These are phyloP conservation scores for Macadamia tetraphylla DNA, from an alignment of 164 flowering plant genomes.

Conservation along the genomic window DNA sequence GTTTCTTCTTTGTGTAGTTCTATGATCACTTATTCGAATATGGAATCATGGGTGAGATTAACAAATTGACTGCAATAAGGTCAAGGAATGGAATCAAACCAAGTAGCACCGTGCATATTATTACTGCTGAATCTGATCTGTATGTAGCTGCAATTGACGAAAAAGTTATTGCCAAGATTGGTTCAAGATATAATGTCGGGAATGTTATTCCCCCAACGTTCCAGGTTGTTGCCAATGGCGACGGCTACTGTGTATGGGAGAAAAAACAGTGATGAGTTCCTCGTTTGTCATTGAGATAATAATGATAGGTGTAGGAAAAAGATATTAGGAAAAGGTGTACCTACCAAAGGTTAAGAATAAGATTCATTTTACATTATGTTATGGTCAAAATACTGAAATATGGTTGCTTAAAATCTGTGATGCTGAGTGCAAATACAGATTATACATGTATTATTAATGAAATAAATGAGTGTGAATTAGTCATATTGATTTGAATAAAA, in stretches of 20 bases:
- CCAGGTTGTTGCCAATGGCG: constrained; percentile 46
- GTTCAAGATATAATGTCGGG: constrained; percentile 56
- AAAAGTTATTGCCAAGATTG: constrained; percentile 55
- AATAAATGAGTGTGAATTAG: too few relatives aligned
- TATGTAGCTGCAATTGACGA: constrained; percentile 60
- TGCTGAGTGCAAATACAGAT: too few relatives aligned
- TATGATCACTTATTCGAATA: constrained; percentile 75
- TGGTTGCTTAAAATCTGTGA: too few relatives aligned
- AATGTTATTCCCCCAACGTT: constrained; percentile 46
- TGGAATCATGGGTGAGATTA: constrained; percentile 58
- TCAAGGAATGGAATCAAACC: constrained; percentile 41
- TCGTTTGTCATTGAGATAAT: not conserved
- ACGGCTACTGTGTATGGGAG: constrained; percentile 62
- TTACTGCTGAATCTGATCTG: constrained; percentile 52
- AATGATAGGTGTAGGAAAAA: too few relatives aligned
- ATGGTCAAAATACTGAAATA: too few relatives aligned
- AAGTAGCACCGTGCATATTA: constrained; percentile 38
- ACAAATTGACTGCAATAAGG: constrained; percentile 40
- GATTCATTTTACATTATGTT: too few relatives aligned
- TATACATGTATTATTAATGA: too few relatives aligned
- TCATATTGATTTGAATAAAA: too few relatives aligned
- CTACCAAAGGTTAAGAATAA: too few relatives aligned
- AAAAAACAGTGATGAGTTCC: constrained; percentile 11
- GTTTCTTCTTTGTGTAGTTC: constrained; percentile 48
- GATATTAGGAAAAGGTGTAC: too few relatives aligned